These are phyloP conservation scores for Apiospora hydei DNA, from an alignment of 2,329 filamentous ascomycete species.

Conservation along the genomic window DNA sequence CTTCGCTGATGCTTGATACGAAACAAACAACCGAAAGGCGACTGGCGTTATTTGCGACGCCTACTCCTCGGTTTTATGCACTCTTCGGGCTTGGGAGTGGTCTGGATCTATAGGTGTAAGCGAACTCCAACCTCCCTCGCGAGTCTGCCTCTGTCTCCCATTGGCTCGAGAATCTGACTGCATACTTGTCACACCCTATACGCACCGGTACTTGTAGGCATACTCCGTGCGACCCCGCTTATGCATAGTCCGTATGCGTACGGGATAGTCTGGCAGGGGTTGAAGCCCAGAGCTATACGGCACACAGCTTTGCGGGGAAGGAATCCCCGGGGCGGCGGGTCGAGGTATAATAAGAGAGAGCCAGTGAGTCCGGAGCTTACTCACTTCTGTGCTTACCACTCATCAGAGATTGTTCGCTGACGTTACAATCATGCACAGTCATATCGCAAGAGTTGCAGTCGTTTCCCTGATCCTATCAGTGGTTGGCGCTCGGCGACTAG, in stretches of 20 bases:
- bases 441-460: background rate
- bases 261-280: background rate
- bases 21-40: background rate
- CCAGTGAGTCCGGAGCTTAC: background rate
- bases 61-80: background rate
- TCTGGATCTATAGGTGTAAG: background rate
- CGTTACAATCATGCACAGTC: background rate
- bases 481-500: background rate
- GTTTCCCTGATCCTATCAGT: background rate
- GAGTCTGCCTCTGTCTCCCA: background rate
- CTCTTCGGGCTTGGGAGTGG: background rate
- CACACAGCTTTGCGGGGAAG: background rate
- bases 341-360: background rate
- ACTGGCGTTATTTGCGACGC: background rate
- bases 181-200: constrained; percentile 15
- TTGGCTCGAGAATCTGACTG: constrained; percentile 4
- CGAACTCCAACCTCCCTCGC: background rate
- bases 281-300: background rate
- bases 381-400: background rate
- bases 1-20: background rate
- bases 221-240: background rate
- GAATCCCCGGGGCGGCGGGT: background rate
- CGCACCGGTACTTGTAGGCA: background rate
- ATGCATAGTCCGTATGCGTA: constrained; percentile 4
- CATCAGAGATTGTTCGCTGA: background rate